Evolutionary conservation across 2,329 filamentous ascomycete genomes (phyloP).

Genomic region (Pseudopithomyces chartarum): DNA sequence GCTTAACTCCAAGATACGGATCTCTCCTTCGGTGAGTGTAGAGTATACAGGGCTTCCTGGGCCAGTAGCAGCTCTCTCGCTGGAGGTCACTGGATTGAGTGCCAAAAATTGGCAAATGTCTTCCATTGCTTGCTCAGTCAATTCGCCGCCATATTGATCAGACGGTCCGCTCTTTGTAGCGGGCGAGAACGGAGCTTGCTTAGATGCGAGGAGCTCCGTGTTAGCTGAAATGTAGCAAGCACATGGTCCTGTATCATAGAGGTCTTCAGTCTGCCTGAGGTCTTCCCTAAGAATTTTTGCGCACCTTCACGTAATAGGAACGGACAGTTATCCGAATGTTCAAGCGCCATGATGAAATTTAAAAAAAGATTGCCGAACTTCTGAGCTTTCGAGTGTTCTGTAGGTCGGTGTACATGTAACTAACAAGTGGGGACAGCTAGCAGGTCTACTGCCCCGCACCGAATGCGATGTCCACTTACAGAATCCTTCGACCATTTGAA

Average conservation of each 20-base stretch:
- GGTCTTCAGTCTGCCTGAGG: background rate
- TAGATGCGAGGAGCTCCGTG: background rate
- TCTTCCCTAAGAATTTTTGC: background rate
- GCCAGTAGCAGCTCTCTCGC: too few relatives aligned
- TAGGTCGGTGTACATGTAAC: too few relatives aligned
- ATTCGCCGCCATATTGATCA: background rate
- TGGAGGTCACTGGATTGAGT: background rate
- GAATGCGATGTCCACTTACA: too few relatives aligned
- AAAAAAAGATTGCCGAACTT: background rate
- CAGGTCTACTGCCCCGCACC: too few relatives aligned
- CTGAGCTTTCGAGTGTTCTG: too few relatives aligned
- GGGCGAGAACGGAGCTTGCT: background rate
- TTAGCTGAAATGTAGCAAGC: background rate
- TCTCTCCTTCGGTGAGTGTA: conserved; percentile 16
- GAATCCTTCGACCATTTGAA: too few relatives aligned
- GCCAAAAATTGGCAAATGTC: background rate
- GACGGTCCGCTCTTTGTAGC: background rate
- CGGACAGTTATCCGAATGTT: background rate
- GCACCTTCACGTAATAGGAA: background rate
- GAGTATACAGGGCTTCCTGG: background rate
- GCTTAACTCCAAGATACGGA: conserved; percentile 26
- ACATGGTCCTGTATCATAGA: background rate
- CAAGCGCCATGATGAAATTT: background rate
- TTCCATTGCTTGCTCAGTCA: background rate
- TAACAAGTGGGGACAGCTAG: too few relatives aligned